Conservation (phyloP, 1,284 basidiomycete genomes). For the Trichosporon sp. region DNA sequence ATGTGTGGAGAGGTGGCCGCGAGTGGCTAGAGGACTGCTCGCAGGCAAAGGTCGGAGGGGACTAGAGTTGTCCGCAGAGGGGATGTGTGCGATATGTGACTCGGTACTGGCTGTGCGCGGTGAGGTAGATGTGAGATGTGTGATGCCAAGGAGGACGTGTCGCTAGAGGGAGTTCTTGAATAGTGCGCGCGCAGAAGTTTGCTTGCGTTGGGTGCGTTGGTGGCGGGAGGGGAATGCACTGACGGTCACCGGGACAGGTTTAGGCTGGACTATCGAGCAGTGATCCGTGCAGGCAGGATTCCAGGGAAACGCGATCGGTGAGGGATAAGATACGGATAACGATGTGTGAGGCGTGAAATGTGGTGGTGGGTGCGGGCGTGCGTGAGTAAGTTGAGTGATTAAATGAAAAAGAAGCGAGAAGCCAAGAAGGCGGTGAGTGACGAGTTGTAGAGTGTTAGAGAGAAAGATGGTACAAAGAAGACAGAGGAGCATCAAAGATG, state of each 20-base stretch:
- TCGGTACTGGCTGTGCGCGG: not conserved
- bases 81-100: not conserved
- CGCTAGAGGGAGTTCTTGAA: not conserved
- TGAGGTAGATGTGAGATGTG: not conserved
- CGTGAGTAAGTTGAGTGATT: not conserved
- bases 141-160: not conserved
- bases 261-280: not conserved
- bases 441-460: not conserved
- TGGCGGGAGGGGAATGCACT: not conserved
- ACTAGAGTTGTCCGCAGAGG: not conserved
- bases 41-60: not conserved
- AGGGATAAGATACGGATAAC: constrained; percentile 4
- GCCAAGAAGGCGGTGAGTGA: not conserved
- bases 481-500: not conserved
- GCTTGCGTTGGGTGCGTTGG: no score
- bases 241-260: not conserved
- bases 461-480: not conserved
- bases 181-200: not conserved
- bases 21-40: not conserved
- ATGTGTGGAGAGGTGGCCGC: not conserved
- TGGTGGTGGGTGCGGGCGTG: no score
- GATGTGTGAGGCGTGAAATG: not conserved
- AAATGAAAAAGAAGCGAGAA: not conserved
- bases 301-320: constrained; percentile 1
- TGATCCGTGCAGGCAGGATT: not conserved